phyloP scores from a whole-genome alignment of 2,329 filamentous ascomycete species.

The Clonostachys sp. region DNA sequence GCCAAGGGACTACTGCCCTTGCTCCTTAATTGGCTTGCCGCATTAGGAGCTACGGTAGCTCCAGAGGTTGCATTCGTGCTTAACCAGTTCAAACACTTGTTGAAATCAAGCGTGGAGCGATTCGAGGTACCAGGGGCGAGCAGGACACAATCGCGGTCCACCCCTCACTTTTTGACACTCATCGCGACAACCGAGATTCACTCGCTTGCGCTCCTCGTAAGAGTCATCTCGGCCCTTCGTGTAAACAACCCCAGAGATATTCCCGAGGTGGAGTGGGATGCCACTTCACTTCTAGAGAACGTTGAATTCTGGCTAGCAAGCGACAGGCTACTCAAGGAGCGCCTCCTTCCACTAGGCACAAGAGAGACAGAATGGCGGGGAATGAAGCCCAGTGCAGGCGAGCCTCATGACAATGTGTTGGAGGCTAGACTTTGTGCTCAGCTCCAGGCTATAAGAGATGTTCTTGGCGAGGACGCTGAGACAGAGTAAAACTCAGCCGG shows the following conservation, averaged over 20 bases:
- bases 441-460: conserved; percentile 54
- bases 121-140: conserved; percentile 60
- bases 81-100: conserved; percentile 80
- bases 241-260: conserved; percentile 68
- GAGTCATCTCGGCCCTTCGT: conserved; percentile 65
- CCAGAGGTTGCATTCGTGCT: conserved; percentile 83
- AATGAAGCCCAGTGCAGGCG: conserved; percentile 26
- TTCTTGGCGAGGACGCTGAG: conserved; percentile 48
- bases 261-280: conserved; percentile 71
- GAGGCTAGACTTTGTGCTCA: conserved; percentile 73
- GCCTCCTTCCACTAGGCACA: conserved; percentile 68
- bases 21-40: conserved; percentile 80
- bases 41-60: conserved; percentile 76
- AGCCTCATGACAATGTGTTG: conserved; percentile 55
- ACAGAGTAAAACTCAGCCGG: conserved; percentile 7
- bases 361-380: conserved; percentile 63
- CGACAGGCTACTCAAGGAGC: conserved; percentile 63
- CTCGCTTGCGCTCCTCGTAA: conserved; percentile 69
- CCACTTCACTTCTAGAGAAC: conserved; percentile 68
- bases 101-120: conserved; percentile 66
- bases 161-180: conserved; percentile 66
- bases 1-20: conserved; percentile 81
- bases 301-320: conserved; percentile 77
- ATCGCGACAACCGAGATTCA: conserved; percentile 73
- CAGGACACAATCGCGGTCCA: conserved; percentile 41